phyloP scores from a whole-genome alignment of 75 land plant species.

The Pseudotsuga menziesii region DNA sequence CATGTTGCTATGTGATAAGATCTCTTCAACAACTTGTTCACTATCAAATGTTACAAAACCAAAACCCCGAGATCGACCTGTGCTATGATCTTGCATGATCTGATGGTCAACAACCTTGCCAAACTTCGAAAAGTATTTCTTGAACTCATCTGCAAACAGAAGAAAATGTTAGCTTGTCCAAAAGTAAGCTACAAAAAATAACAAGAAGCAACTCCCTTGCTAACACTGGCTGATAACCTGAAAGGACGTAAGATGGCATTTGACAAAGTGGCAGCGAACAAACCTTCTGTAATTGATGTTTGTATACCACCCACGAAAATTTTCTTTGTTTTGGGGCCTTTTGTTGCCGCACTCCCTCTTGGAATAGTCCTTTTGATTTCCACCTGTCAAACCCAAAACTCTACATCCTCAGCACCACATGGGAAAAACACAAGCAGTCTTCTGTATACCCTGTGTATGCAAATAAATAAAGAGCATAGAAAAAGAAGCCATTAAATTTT shows the following conservation, averaged over 20 bases:
- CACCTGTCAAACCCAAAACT: constrained; percentile 45
- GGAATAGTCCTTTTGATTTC: constrained; percentile 90
- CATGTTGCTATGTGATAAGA: constrained; percentile 77
- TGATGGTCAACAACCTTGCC: constrained; percentile 80
- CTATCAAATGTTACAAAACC: constrained; percentile 89
- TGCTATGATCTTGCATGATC: constrained; percentile 85
- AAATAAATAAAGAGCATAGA: neutral
- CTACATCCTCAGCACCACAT: neutral
- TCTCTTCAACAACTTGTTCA: constrained; percentile 73
- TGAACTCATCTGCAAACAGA: constrained; percentile 67
- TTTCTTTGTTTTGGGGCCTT: constrained; percentile 88
- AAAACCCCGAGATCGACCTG: constrained; percentile 87
- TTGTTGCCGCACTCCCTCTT: constrained; percentile 48
- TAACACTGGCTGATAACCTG: too few species aligned
- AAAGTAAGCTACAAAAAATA: neutral
- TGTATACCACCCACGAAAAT: constrained; percentile 97
- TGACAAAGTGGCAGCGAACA: neutral
- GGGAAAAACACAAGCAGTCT: neutral
- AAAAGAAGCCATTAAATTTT: neutral
- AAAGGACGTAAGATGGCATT: neutral
- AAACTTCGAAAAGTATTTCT: constrained; percentile 60
- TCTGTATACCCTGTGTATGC: neutral
- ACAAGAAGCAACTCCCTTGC: too few species aligned
- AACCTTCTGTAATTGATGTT: constrained; percentile 71
- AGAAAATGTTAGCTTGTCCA: neutral